These are phyloP conservation scores for Nakaseomyces delphensis DNA, from an alignment of 1,139 yeast genomes.

Conservation along the genomic window DNA sequence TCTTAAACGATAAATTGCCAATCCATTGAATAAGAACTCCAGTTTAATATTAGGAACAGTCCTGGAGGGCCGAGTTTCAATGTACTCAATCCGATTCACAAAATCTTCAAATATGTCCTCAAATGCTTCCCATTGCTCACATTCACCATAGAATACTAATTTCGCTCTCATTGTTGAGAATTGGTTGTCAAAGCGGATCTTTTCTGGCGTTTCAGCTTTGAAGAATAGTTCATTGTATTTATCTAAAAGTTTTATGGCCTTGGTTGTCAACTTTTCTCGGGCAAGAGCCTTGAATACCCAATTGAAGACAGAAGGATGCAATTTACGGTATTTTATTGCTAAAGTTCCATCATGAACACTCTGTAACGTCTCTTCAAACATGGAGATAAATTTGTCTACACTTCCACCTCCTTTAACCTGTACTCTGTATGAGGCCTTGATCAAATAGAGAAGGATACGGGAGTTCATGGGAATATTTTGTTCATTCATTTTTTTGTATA, in stretches of 20 bases:
- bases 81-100: conserved; percentile 28
- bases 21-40: conserved; percentile 23
- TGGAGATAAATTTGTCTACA: conserved; percentile 24
- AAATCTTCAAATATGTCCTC: conserved; percentile 25
- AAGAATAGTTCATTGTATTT: conserved; percentile 26
- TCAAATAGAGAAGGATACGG: conserved; percentile 36
- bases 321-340: conserved; percentile 16
- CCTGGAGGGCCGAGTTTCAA: conserved; percentile 26
- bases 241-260: conserved; percentile 29
- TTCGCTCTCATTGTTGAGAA: conserved; percentile 30
- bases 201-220: conserved; percentile 16
- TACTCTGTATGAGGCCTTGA: conserved; percentile 37
- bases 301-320: conserved; percentile 31
- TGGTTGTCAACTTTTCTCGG: conserved; percentile 26
- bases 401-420: conserved; percentile 31
- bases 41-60: conserved; percentile 22
- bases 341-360: conserved; percentile 22
- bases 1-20: conserved; percentile 28
- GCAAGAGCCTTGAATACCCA: conserved; percentile 31
- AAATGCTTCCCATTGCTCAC: conserved; percentile 32
- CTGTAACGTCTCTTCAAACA: conserved; percentile 29
- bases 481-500: conserved; percentile 39
- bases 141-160: conserved; percentile 27
- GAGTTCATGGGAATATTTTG: conserved; percentile 33
- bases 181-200: conserved; percentile 18